A percentile compares a stretch with the other conserved stretches of the same genome.
Evolutionary conservation across 2,329 filamentous ascomycete genomes (phyloP).

Genomic region (Calonectria pteridis): DNA sequence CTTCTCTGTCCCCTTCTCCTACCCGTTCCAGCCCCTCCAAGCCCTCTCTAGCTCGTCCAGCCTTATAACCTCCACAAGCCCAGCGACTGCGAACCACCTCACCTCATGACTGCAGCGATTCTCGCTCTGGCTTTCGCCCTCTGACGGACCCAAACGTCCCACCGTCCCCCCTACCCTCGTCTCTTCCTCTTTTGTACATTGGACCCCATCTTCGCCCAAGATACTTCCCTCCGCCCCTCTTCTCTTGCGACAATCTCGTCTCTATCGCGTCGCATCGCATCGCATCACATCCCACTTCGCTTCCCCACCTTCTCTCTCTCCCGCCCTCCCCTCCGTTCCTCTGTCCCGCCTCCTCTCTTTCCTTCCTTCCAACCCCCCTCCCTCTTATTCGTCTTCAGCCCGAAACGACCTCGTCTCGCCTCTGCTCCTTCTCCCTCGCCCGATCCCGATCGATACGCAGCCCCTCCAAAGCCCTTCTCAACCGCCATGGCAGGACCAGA

Average conservation of each 20-base stretch:
- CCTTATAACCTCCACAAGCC: slow-evolving; percentile 31
- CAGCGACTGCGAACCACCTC: slow-evolving; percentile 29
- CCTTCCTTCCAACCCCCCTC: background rate
- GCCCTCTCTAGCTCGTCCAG: slow-evolving; percentile 14
- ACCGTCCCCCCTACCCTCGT: slow-evolving; percentile 25
- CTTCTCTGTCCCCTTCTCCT: slow-evolving; percentile 1
- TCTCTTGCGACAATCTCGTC: slow-evolving; percentile 16
- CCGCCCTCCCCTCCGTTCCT: slow-evolving; percentile 5
- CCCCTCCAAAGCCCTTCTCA: slow-evolving; percentile 31
- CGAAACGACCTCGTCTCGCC: background rate
- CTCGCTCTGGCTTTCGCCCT: slow-evolving; percentile 37
- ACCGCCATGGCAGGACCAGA: slow-evolving; percentile 67
- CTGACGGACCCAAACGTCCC: slow-evolving; percentile 45
- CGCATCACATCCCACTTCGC: slow-evolving; percentile 20
- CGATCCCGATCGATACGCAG: slow-evolving; percentile 25
- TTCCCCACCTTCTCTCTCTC: slow-evolving; percentile 12
- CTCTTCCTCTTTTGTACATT: background rate
- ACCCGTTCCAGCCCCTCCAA: slow-evolving; percentile 6
- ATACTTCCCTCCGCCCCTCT: background rate
- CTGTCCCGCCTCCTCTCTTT: background rate
- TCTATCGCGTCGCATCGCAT: slow-evolving; percentile 26
- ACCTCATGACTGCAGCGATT: slow-evolving; percentile 44
- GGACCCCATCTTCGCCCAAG: background rate
- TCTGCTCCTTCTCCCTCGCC: slow-evolving; percentile 18
- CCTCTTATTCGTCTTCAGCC: background rate